Evolutionary conservation across 1,284 basidiomycete genomes (phyloP).

Genomic region (Trametes versicolor): DNA sequence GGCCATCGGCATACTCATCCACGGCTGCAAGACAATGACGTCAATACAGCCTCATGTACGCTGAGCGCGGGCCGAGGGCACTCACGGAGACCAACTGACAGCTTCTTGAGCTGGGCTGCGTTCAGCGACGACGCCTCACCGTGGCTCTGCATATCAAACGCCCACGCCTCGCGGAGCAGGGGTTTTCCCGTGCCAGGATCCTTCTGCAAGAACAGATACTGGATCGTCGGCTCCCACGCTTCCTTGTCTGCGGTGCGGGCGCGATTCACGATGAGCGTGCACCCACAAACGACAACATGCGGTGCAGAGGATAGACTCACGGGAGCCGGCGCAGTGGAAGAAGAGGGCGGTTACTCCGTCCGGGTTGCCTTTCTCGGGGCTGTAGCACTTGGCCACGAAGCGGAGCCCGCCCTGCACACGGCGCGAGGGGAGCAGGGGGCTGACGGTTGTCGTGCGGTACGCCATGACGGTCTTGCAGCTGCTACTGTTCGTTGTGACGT

Average conservation of each 20-base stretch:
- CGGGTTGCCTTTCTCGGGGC: slow-evolving; percentile 15
- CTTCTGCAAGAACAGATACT: slow-evolving; percentile 10
- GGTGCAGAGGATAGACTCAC: slow-evolving; percentile 9
- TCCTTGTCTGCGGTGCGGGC: slow-evolving; percentile 19
- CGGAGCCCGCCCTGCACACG: slow-evolving; percentile 11
- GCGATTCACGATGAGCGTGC: neutral
- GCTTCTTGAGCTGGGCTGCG: neutral
- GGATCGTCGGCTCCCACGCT: slow-evolving; percentile 21
- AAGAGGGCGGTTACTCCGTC: slow-evolving; percentile 23
- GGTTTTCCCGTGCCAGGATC: slow-evolving; percentile 6
- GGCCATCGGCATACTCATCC: slow-evolving; percentile 16
- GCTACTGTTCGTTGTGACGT: neutral
- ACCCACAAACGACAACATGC: neutral
- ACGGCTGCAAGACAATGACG: slow-evolving; percentile 5
- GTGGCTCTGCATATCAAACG: slow-evolving; percentile 25
- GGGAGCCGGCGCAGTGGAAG: slow-evolving; percentile 26
- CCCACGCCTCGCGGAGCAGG: slow-evolving; percentile 25
- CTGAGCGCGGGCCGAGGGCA: neutral
- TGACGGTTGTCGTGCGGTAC: slow-evolving; percentile 18
- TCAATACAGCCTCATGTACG: neutral
- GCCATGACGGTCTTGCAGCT: slow-evolving; percentile 6
- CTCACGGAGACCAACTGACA: slow-evolving; percentile 13
- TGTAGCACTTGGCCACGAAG: slow-evolving; percentile 21
- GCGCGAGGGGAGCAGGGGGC: slow-evolving; percentile 14
- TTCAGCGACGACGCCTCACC: slow-evolving; percentile 20